Evolutionary conservation across 306 rosid genomes (phyloP).

Genomic region (Vicia villosa): DNA sequence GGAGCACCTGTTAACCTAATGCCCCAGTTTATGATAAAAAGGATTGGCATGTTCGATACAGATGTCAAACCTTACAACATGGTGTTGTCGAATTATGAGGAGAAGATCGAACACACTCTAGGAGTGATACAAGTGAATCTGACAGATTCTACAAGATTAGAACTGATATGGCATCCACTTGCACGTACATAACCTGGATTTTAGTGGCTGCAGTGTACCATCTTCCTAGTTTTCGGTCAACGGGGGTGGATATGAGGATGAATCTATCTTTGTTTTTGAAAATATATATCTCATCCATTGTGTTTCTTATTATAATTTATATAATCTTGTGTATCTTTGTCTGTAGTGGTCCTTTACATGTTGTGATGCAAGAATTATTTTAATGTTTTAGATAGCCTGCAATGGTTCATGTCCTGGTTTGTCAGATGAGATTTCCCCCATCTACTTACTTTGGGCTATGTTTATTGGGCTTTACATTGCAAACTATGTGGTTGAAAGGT

Average conservation of each 20-base stretch:
- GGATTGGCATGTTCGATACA: no score
- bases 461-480: constrained; percentile 97
- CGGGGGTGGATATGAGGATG: constrained; percentile 99
- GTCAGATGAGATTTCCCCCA: constrained; percentile 89
- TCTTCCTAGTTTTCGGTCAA: constrained; percentile 93
- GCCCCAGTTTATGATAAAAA: no score
- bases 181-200: constrained; percentile 95
- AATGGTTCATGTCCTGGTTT: constrained; percentile 84
- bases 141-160: no score
- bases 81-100: no score
- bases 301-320: background rate
- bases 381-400: constrained; percentile 75
- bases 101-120: no score
- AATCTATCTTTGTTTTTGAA: no score
- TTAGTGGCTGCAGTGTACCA: constrained; percentile 96
- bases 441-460: constrained; percentile 96
- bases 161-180: no score
- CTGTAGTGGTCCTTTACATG: background rate
- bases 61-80: no score
- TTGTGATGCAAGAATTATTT: constrained; percentile 25
- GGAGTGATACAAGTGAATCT: no score
- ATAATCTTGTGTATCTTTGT: no score
- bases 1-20: no score
- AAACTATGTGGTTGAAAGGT: constrained; percentile 92
- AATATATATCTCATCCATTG: no score